Evolutionary conservation across 768 basidiomycete genomes (phyloP).

Genomic region (Hemileccinum impolitum): DNA sequence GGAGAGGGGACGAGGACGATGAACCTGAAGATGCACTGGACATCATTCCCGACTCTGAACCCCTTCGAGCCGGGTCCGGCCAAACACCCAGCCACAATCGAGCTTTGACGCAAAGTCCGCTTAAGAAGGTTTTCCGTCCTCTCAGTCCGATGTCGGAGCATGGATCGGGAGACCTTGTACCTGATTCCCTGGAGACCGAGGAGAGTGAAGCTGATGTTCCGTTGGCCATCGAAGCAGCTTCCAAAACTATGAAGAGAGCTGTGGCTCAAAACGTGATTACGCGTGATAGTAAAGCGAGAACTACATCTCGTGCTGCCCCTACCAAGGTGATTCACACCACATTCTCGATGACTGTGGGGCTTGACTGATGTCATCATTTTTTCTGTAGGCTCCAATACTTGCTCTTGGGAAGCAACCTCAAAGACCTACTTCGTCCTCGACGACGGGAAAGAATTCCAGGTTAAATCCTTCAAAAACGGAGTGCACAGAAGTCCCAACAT

Average conservation of each 20-base stretch:
- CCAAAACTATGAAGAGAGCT: constrained; percentile 17
- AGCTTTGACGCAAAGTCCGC: constrained; percentile 8
- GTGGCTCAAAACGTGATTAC: background rate
- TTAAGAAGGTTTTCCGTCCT: constrained; percentile 16
- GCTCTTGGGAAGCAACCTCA: constrained; percentile 6
- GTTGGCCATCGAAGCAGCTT: constrained; percentile 30
- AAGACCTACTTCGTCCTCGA: constrained; percentile 7
- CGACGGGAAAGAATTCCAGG: constrained; percentile 11
- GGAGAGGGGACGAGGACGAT: constrained; percentile 1
- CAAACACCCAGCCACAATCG: constrained; percentile 8
- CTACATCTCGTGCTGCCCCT: background rate
- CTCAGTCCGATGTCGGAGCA: constrained; percentile 23
- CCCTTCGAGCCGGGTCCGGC: constrained; percentile 33
- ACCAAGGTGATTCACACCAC: constrained; percentile 15
- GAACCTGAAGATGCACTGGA: constrained; percentile 40
- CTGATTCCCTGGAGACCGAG: constrained; percentile 27
- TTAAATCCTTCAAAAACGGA: constrained; percentile 23
- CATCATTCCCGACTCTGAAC: constrained; percentile 65
- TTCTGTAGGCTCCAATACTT: constrained; percentile 1
- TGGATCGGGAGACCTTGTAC: constrained; percentile 26
- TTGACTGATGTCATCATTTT: constrained; percentile 1
- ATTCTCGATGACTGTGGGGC: background rate
- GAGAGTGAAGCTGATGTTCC: constrained; percentile 43
- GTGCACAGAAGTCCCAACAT: constrained; percentile 49
- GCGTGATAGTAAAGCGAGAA: constrained; percentile 6